A percentile compares a stretch with the other conserved stretches of the same genome.
Conservation (phyloP, 176 grass and related monocot genomes). For the Lolium multiflorum region DNA sequence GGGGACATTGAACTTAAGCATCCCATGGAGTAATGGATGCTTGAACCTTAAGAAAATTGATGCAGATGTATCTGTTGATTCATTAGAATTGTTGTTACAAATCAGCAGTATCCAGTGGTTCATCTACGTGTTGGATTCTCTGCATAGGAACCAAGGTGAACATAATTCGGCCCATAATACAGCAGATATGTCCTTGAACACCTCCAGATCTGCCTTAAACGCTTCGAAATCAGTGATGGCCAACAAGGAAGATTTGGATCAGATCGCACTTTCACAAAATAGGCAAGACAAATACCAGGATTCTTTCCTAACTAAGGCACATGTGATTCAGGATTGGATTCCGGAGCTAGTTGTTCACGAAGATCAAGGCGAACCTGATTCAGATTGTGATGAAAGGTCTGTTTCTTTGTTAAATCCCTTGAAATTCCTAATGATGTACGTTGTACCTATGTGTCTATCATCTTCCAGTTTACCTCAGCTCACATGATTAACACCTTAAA, state of each 20-base stretch:
- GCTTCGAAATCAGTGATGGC: constrained; percentile 38
- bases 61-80: constrained; percentile 77
- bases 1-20: constrained; percentile 84
- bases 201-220: constrained; percentile 42
- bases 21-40: constrained; percentile 90
- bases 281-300: constrained; percentile 67
- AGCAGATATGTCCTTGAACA: constrained; percentile 49
- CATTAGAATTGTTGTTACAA: constrained; percentile 78
- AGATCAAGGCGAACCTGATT: constrained; percentile 62
- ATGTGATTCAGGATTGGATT: constrained; percentile 88
- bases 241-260: constrained; percentile 35
- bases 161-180: constrained; percentile 36
- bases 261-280: constrained; percentile 47
- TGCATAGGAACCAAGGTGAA: constrained; percentile 59
- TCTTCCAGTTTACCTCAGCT: constrained; percentile 6
- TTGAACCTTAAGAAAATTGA: constrained; percentile 85
- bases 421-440: not conserved
- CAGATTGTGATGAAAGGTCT: constrained; percentile 92
- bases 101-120: constrained; percentile 79
- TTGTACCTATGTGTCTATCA: not conserved
- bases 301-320: constrained; percentile 69
- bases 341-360: constrained; percentile 60
- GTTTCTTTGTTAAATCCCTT: constrained; percentile 34
- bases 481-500: constrained; percentile 13
- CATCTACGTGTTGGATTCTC: constrained; percentile 61